These are phyloP conservation scores for Rubroboletus pulcherrimus DNA, from an alignment of 768 basidiomycete species.

Conservation along the genomic window DNA sequence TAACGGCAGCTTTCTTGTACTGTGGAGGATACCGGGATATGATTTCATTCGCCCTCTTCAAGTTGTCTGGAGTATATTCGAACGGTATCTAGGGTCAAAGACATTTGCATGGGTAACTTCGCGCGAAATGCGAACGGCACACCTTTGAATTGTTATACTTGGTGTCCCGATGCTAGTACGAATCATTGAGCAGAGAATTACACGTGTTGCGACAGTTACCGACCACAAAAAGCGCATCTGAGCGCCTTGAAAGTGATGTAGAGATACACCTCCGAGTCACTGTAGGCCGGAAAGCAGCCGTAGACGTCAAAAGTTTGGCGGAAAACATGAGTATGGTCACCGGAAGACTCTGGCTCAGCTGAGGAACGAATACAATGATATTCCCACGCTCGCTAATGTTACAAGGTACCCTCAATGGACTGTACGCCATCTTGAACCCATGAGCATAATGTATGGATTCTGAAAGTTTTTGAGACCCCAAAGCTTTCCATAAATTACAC, in stretches of 20 bases:
- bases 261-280: conserved; percentile 29
- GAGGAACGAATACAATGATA: background rate
- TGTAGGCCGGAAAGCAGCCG: conserved; percentile 16
- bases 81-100: conserved; percentile 71
- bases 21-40: conserved; percentile 93
- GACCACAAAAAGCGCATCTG: conserved; percentile 87
- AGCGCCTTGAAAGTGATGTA: conserved; percentile 46
- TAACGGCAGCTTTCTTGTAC: conserved; percentile 98
- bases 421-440: background rate
- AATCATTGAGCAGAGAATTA: conserved; percentile 13
- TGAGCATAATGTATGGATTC: background rate
- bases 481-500: background rate
- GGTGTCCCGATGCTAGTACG: conserved; percentile 85
- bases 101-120: background rate
- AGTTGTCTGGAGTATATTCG: conserved; percentile 75
- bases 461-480: background rate
- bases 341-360: background rate
- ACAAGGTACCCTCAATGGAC: no score
- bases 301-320: conserved; percentile 9
- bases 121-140: conserved; percentile 9
- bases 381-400: conserved; percentile 12
- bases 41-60: conserved; percentile 83
- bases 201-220: conserved; percentile 31
- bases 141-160: conserved; percentile 92
- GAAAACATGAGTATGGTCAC: conserved; percentile 21